Evolutionary conservation across 108 stramenopile species (phyloP), one percentile per base, ranked within the genome.

Genomic region (Skeletonema menzelii): DNA sequence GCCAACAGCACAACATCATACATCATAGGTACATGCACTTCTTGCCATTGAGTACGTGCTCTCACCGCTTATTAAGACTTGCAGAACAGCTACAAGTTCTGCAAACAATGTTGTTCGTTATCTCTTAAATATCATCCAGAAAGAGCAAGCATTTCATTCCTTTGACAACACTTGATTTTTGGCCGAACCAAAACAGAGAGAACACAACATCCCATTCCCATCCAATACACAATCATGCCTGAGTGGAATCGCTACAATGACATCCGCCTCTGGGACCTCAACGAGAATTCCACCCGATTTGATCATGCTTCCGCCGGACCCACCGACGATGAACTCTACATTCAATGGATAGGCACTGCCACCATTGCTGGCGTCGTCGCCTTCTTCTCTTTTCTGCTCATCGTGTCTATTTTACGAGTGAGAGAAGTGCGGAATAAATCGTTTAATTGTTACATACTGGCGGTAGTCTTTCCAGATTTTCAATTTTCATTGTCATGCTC

Each of bases 221-320:
- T n/a, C n/a, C n/a, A n/a, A n/a, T n/a, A n/a, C 40, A 12, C 6
- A 5, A 47, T 19, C 46, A 47, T 47, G 46, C 46, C 46, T 5
- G 46, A 47, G n/a, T 47, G 46, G 46, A 19, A 47, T 47, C 46
- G 46, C 46, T 19, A 19, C 17, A 19, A 19, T 12, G 46, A 47
- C 19, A 47, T 47, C 17, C 46, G 19, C 19, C 46, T 47, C n/a
- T 47, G 46, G 46, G 46, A 47, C n/a, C 46, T 47, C n/a, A 47
- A 47, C 86, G 38, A 84, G 47, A 57, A 91, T 83, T 15, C 86
- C 76, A 26, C 69, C 62, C 22, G 69, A 66, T 57, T 86, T 84
- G 70, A 59, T 42, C 26, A 67, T 3, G 59, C 59, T 17, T 27
- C 67, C 27, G 20, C 56, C 17, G 67, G 19, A 57, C 42, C 42